These are phyloP conservation scores for Aspergillus sergii DNA, from an alignment of 2,329 filamentous ascomycete species.

Conservation along the genomic window DNA sequence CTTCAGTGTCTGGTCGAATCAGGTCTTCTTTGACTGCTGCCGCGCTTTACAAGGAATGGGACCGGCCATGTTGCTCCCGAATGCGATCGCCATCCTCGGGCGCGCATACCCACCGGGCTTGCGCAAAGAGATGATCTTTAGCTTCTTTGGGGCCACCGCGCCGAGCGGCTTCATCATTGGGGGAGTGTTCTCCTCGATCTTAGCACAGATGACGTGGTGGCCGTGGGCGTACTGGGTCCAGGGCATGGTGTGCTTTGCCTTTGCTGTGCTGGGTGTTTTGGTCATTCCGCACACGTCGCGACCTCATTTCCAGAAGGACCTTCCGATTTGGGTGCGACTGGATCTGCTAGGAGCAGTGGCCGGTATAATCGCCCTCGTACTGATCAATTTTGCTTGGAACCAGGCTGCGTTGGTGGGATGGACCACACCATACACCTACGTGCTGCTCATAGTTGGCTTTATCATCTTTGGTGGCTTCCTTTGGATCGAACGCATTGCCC, in stretches of 20 bases:
- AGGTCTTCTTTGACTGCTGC: slow-evolving; percentile 53
- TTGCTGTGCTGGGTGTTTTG: slow-evolving; percentile 40
- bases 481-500: slow-evolving; percentile 47
- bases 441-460: slow-evolving; percentile 60
- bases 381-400: slow-evolving; percentile 70
- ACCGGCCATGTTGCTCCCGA: slow-evolving; percentile 65
- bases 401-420: slow-evolving; percentile 64
- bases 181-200: neutral
- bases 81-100: slow-evolving; percentile 64
- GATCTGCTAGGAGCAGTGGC: neutral
- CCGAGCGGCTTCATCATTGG: slow-evolving; percentile 46
- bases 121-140: slow-evolving; percentile 63
- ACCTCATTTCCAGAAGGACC: slow-evolving; percentile 37
- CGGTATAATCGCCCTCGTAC: slow-evolving; percentile 59
- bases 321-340: slow-evolving; percentile 23
- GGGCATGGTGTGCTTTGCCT: slow-evolving; percentile 38
- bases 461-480: slow-evolving; percentile 55
- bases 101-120: slow-evolving; percentile 58
- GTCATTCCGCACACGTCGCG: slow-evolving; percentile 35
- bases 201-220: slow-evolving; percentile 47
- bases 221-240: slow-evolving; percentile 51
- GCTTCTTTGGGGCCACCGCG: slow-evolving; percentile 53
- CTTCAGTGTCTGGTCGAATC: slow-evolving; percentile 39
- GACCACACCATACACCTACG: slow-evolving; percentile 58
- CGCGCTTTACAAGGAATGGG: slow-evolving; percentile 60